These are phyloP conservation scores for Exserohilum turcica DNA, from an alignment of 2,329 filamentous ascomycete species.

Conservation along the genomic window DNA sequence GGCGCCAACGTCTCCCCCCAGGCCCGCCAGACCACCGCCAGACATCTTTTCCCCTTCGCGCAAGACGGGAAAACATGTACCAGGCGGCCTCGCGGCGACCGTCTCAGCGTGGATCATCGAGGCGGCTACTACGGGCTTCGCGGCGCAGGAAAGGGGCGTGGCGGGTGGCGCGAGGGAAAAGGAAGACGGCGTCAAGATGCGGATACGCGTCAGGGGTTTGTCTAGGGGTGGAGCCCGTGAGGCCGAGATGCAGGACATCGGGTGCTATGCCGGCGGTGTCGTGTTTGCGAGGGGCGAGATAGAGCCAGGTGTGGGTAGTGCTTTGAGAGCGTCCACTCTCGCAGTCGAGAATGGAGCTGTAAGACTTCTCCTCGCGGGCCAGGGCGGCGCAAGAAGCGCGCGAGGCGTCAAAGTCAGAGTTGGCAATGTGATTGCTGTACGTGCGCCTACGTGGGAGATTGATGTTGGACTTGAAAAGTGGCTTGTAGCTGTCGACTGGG, in stretches of 20 bases:
- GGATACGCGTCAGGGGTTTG: conserved; percentile 7
- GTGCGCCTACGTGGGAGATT: conserved; percentile 51
- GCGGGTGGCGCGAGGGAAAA: conserved; percentile 24
- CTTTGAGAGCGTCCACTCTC: conserved; percentile 8
- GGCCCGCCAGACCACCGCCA: conserved; percentile 49
- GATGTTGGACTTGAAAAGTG: conserved; percentile 43
- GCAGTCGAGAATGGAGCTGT: conserved; percentile 2
- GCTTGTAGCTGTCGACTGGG: conserved; percentile 53
- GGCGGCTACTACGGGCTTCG: conserved; percentile 32
- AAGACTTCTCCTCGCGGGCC: conserved; percentile 37
- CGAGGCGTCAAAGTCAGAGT: conserved; percentile 29
- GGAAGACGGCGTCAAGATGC: conserved; percentile 35
- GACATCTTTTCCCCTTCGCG: conserved; percentile 61
- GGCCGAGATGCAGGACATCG: conserved; percentile 10
- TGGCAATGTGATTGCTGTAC: conserved; percentile 42
- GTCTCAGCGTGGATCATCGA: conserved; percentile 59
- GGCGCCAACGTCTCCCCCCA: conserved; percentile 33
- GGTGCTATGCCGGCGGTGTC: conserved; percentile 29
- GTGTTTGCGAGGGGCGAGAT: conserved; percentile 28
- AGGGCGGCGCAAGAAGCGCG: conserved; percentile 26
- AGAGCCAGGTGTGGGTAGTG: conserved; percentile 22
- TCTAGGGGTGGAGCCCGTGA: neutral
- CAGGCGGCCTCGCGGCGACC: conserved; percentile 56
- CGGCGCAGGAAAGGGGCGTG: conserved; percentile 17
- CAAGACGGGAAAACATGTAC: conserved; percentile 55